Conservation (phyloP, 2,329 filamentous ascomycete genomes). For the Ascochyta clinopodiicola region DNA sequence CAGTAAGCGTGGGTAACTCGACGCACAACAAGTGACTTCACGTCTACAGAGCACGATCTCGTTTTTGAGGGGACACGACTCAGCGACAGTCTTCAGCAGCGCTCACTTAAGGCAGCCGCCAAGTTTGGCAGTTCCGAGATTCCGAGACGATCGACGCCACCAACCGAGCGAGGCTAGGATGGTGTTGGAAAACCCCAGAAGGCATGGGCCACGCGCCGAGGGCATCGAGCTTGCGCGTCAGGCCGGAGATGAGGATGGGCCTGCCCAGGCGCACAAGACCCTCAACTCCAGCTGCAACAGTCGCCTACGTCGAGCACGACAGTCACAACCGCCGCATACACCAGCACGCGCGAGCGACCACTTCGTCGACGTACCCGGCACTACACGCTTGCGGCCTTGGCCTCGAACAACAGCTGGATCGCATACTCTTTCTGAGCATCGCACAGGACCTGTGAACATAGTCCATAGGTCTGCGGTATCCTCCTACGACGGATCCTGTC, state of each 20-base stretch:
- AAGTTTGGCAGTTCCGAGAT: constrained; percentile 12
- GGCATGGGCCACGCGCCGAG: constrained; percentile 12
- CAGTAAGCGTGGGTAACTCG: not conserved
- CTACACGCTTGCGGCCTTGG: constrained; percentile 7
- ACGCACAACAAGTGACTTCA: not conserved
- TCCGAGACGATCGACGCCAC: constrained; percentile 16
- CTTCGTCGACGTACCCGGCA: not conserved
- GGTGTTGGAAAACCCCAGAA: constrained; percentile 5
- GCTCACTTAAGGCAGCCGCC: not conserved
- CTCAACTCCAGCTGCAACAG: not conserved
- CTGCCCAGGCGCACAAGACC: not conserved
- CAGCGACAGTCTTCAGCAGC: not conserved
- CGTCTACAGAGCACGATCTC: not conserved
- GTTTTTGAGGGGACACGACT: not conserved
- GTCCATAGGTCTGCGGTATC: not conserved
- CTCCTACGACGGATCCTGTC: not conserved
- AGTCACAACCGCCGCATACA: not conserved
- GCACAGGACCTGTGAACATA: not conserved
- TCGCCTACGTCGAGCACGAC: not conserved
- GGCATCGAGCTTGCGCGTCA: constrained; percentile 7
- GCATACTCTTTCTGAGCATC: not conserved
- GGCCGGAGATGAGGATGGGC: constrained; percentile 4
- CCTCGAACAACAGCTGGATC: not conserved
- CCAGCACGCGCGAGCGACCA: constrained; percentile 2
- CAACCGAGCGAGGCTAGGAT: constrained; percentile 11